Conservation (phyloP, 2,329 filamentous ascomycete genomes). For the Verticillium klebahnii region DNA sequence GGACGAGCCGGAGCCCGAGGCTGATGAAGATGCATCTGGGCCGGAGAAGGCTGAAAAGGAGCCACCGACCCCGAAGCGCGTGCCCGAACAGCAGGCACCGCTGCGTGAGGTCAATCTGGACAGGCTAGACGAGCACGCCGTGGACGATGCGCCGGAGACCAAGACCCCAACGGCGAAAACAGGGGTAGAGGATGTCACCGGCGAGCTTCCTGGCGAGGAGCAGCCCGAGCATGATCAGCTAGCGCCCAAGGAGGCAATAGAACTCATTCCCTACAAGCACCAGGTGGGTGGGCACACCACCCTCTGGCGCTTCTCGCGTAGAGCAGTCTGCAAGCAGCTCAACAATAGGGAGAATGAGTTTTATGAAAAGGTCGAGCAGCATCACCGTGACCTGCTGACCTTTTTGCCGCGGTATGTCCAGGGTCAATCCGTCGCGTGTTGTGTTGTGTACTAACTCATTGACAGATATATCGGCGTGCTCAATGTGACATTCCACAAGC, state of each 20-base stretch:
- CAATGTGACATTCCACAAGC: constrained; percentile 92
- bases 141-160: neutral
- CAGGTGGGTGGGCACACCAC: constrained; percentile 97
- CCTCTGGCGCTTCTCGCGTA: constrained; percentile 89
- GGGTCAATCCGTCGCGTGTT: constrained; percentile 8
- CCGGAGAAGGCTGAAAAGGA: constrained; percentile 27
- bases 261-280: constrained; percentile 94
- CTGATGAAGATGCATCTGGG: constrained; percentile 12
- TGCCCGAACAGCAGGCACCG: neutral
- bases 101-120: neutral
- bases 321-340: constrained; percentile 95
- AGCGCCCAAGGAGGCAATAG: constrained; percentile 79
- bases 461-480: constrained; percentile 93
- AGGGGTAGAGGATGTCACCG: neutral
- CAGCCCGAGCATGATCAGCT: constrained; percentile 23
- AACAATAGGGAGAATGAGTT: constrained; percentile 99
- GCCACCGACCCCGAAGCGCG: constrained; percentile 5
- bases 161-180: neutral
- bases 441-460: constrained; percentile 10
- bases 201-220: neutral
- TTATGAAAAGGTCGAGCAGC: constrained; percentile 90
- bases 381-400: constrained; percentile 82
- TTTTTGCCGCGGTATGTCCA: constrained; percentile 76
- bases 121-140: neutral
- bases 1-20: constrained; percentile 40